Evolutionary conservation across 2,329 filamentous ascomycete species (phyloP).

Genomic region (Paracoccidioides brasiliensis): DNA sequence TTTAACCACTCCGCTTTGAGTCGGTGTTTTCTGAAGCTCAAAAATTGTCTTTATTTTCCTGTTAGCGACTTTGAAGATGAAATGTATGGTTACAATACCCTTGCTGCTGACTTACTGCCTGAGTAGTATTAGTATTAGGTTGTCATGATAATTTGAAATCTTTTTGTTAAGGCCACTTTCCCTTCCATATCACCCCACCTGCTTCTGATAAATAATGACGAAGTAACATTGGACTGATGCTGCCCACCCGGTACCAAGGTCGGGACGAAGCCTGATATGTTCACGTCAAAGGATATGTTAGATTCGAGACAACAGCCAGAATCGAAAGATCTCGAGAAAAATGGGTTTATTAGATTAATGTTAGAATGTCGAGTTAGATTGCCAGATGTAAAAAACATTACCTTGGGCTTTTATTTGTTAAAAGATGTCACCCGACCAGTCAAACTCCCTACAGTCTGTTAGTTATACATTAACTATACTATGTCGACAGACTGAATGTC

Average conservation of each 20-base stretch:
- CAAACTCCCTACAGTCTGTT: background rate
- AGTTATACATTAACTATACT: no score
- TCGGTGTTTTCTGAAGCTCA: background rate
- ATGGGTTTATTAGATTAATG: background rate
- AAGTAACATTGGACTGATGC: no score
- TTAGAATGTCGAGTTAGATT: background rate
- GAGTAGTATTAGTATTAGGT: background rate
- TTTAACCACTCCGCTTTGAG: background rate
- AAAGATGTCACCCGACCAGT: background rate
- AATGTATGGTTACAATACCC: background rate
- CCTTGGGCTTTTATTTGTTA: no score
- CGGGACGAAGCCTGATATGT: no score
- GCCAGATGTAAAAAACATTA: background rate
- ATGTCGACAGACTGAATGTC: no score
- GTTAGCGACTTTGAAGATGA: background rate
- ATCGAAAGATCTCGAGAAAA: background rate
- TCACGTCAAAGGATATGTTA: no score
- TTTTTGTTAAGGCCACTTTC: background rate
- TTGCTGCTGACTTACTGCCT: background rate
- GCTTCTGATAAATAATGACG: no score
- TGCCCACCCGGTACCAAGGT: no score
- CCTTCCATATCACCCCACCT: no score
- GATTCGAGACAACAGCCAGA: no score
- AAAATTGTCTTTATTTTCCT: background rate
- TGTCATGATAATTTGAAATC: background rate